Percentiles rank a stretch among this genome's conserved stretches.
Evolutionary conservation across 306 rosid genomes (phyloP).

Genomic region (Vigna unguiculata): DNA sequence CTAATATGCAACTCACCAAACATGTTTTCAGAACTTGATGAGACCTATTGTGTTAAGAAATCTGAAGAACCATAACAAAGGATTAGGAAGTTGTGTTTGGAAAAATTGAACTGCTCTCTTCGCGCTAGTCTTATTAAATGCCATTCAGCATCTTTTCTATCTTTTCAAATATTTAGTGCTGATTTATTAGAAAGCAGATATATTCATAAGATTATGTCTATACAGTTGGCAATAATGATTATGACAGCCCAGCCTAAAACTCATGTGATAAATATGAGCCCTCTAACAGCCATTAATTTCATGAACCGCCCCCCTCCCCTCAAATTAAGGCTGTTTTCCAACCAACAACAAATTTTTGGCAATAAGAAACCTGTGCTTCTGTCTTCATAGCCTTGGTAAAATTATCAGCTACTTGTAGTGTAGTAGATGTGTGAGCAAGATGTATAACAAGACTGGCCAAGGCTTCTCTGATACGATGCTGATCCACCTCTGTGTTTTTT

Average conservation of each 20-base stretch:
- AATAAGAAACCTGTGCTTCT: neutral
- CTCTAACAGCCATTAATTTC: too few species aligned
- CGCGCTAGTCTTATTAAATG: neutral
- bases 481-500: neutral
- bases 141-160: slow-evolving; percentile 1
- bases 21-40: slow-evolving; percentile 25
- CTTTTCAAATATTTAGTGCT: neutral
- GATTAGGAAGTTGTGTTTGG: neutral
- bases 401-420: neutral
- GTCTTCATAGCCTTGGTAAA: slow-evolving; percentile 1
- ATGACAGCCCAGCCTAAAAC: too few species aligned
- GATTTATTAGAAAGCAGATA: neutral
- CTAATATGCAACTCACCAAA: neutral
- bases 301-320: too few species aligned
- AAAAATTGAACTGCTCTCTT: neutral
- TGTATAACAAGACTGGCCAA: neutral
- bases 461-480: neutral
- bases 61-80: neutral
- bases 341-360: slow-evolving; percentile 5
- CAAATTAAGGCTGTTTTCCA: too few species aligned
- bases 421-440: neutral
- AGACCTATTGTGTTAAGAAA: neutral
- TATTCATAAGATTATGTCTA: neutral
- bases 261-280: too few species aligned
- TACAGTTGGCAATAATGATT: too few species aligned